Conservation (phyloP, 805 yeast genomes). For the Pichia manshurica region DNA sequence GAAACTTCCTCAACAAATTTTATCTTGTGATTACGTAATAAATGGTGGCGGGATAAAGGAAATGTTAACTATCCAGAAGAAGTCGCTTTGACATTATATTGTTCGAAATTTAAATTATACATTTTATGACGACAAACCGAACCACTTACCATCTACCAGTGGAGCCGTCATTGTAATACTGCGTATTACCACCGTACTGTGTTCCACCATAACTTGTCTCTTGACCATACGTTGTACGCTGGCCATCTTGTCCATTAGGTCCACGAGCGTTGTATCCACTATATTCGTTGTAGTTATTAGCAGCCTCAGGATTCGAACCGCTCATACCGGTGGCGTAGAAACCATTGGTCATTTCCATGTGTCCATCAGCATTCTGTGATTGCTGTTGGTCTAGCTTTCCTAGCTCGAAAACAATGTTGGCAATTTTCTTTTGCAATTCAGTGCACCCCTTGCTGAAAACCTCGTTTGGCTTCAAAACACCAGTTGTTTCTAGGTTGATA, state of each 20-base stretch:
- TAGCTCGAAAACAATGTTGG: constrained; percentile 73
- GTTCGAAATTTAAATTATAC: too few relatives aligned
- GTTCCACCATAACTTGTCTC: constrained; percentile 16
- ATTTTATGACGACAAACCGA: too few relatives aligned
- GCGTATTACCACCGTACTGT: constrained; percentile 20
- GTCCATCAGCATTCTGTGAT: not conserved
- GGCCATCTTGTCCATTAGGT: not conserved
- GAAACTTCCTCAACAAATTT: too few relatives aligned
- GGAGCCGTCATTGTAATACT: constrained; percentile 25
- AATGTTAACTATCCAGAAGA: too few relatives aligned
- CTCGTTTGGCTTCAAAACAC: constrained; percentile 81
- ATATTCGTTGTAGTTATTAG: constrained; percentile 13
- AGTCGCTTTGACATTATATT: too few relatives aligned
- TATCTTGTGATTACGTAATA: too few relatives aligned
- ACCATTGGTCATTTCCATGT: not conserved
- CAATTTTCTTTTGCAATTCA: constrained; percentile 84
- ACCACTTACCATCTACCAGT: constrained; percentile 30
- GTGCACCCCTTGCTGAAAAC: constrained; percentile 81
- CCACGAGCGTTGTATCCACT: not conserved
- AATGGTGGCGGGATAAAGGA: too few relatives aligned
- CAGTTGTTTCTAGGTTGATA: constrained; percentile 88
- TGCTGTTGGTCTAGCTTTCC: constrained; percentile 35
- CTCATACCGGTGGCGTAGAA: not conserved
- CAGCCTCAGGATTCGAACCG: constrained; percentile 16
- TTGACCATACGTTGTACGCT: constrained; percentile 12